Base-by-base conservation (phyloP, 306 rosid species). In the Inga laurina region DNA sequence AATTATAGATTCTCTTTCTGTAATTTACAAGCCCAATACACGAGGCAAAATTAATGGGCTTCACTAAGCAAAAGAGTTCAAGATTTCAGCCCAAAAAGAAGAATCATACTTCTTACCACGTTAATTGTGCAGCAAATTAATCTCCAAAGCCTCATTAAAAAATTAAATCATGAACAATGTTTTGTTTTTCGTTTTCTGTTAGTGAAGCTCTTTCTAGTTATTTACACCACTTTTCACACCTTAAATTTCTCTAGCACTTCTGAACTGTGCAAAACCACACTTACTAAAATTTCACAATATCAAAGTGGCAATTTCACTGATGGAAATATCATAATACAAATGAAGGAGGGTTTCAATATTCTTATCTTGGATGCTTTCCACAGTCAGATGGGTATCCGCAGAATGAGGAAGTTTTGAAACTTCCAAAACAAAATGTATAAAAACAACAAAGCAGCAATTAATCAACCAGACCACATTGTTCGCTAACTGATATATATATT, bases 11-110 rank as follows among this genome's bases (percentile, higher is more conserved):
- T 9, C 35, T 45, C 44, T 62, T 69, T 24, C 61, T 64, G 48
- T 70, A 84, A 39, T 85, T 73, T 64, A 61, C 65, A 39, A 78
- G 85, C 84, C 87, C 83, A 81, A 37, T n/a, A 54, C 19, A 37
- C 52, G 22, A 43, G 21, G 64, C 6, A 48, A 19, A 24, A 39
- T 19, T 69, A 59, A n/a, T 52, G 86, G 86, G 85, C 86, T 84
- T 70, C 78, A 65, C 62, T 43, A 84, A 84, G 45, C 76, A 24
- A 22, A 59, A 68, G 67, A 61, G 15, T 78, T 62, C 0, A 11
- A 52, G 8, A 10, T 11, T 30, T 79, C 35, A 72, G 78, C 86
- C 86, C 80, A 84, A 41, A 16, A 46, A 52, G 2, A 77, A 49
- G 70, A 39, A 81, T 59, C 67, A 61, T 71, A 67, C 41, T 32